These are phyloP conservation scores for Leccinum imitatum DNA, from an alignment of 768 basidiomycete genomes.

Conservation along the genomic window DNA sequence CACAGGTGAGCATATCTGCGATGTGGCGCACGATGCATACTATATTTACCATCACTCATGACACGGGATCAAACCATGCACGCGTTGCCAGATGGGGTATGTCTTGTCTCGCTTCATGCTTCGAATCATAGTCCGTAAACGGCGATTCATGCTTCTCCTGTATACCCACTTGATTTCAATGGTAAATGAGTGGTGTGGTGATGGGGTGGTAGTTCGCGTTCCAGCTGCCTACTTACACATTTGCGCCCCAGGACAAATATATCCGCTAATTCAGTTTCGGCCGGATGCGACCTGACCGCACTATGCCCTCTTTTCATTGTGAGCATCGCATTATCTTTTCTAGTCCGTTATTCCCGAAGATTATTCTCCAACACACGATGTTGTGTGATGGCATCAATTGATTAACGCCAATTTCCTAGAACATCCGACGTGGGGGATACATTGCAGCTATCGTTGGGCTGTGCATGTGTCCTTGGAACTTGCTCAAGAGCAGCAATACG, in stretches of 20 bases:
- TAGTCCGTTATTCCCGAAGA: conserved; percentile 1
- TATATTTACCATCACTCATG: not conserved
- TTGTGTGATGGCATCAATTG: conserved; percentile 2
- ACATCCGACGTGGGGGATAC: conserved; percentile 83
- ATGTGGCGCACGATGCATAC: conserved; percentile 6
- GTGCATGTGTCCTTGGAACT: conserved; percentile 75
- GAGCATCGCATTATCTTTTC: conserved; percentile 20
- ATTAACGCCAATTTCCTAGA: conserved; percentile 37
- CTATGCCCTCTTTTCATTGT: conserved; percentile 76
- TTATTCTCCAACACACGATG: not conserved
- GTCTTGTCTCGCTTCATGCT: conserved; percentile 7
- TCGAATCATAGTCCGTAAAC: conserved; percentile 9
- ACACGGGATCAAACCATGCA: conserved; percentile 2
- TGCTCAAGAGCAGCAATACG: conserved; percentile 67
- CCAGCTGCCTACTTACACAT: not conserved
- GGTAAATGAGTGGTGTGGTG: conserved; percentile 3
- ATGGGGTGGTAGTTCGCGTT: conserved; percentile 8
- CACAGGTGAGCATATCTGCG: conserved; percentile 45
- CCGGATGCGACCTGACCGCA: conserved; percentile 81
- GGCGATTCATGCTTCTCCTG: conserved; percentile 13
- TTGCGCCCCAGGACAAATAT: conserved; percentile 61
- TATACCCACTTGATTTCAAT: not conserved
- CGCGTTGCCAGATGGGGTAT: conserved; percentile 27
- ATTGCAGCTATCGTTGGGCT: conserved; percentile 77
- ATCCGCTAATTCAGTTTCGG: conserved; percentile 79